Evolutionary conservation across 805 yeast genomes (phyloP), one percentile per base, ranked within the genome.

Genomic region (Cephaloascus fragrans): DNA sequence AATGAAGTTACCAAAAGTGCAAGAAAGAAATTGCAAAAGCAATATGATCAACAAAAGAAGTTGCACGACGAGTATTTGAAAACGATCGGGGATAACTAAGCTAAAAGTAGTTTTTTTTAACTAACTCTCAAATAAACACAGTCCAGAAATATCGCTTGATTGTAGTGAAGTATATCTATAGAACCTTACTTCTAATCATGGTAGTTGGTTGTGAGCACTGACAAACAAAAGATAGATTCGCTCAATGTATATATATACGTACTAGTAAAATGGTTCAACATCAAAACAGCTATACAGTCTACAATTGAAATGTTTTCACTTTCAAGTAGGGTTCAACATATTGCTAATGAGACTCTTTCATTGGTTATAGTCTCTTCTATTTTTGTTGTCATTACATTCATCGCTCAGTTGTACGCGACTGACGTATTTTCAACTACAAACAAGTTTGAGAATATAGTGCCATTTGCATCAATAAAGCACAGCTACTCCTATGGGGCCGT

Each of bases 1-100:
- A 86, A 78, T 48, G 93, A 83, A 46, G 71, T 93, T 4, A 73
- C 93, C 32, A 93, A 93, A 66, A 84, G 95, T 56, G 77, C 81
- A 64, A 67, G 68, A 43, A 93, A 93, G 74, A 90, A 90, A 63
- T 66, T 93, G 47, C 59, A 66, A 44, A 93, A 93, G 63, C 81
- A 71, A 52, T 78, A 76, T 59, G 86, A 80, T 39, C 80, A 72
- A 36, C 98, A 93, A 57, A 79, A 79, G 54, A 88, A 88, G 67
- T 69, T 89, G 29, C 77, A 88, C 56, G 78, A 80, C 20, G 87
- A 83, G 52, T 87, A 75, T 44, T 48, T 61, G 42, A 52, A 53
- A 38, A 40, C n/a, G n/a, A n/a, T n/a, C n/a, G n/a, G n/a, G n/a
- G n/a, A n/a, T n/a, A n/a, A n/a, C n/a, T n/a, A n/a, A n/a, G n/a